Base-by-base conservation (phyloP, 2,329 filamentous ascomycete species). In the Metarhizium robertsii region DNA sequence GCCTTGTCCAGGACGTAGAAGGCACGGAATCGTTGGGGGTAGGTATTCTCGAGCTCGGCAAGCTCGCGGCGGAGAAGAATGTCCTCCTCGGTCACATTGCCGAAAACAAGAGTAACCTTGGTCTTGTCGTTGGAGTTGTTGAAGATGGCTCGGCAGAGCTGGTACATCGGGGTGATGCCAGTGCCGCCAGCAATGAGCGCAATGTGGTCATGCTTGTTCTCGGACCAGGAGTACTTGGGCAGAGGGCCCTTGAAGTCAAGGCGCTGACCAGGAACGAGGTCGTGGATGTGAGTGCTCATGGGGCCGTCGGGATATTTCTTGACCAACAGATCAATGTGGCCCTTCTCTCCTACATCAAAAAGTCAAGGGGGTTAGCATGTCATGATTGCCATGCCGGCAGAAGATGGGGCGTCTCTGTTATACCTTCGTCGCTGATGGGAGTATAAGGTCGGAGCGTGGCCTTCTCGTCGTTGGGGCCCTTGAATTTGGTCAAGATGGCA, bases 141-240 rank as follows among this genome's bases (percentile, higher is more conserved):
- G 85, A 97, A 95, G 75, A 99, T 96, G 68, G 86, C 81, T 60
- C 90, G 90, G 61, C 84, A 79, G 49, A 99, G 85, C 79, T 99
- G 94, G 80, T 89, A 97, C 92, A 97, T 96, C 63, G 94, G 94
- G 11, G 94, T 94, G 72, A 99, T 95, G 59, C 94, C 94, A 7
- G 94, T 96, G 61, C 94, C 94, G 65, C 94, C 94, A n/a, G 92
- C 90, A 60, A 99, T 82, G 61, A 92, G 79, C 43, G 83, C 86
- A 65, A 95, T 84, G 78, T 97, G 91, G 58, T 89, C 77, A 77
- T 96, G 92, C 83, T 96, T 96, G 82, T 97, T 97, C 63, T 86
- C 68, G 53, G 83, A 69, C 92, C 92, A 97, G 36, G 83, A 74
- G 74, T 96, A 97, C 75, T 99, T 99, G 66, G 90, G 89, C 43